Percentiles rank a stretch among this genome's conserved stretches.
Conservation (phyloP, 371 early-diverging fungal species). For the Mortierella sp. region DNA sequence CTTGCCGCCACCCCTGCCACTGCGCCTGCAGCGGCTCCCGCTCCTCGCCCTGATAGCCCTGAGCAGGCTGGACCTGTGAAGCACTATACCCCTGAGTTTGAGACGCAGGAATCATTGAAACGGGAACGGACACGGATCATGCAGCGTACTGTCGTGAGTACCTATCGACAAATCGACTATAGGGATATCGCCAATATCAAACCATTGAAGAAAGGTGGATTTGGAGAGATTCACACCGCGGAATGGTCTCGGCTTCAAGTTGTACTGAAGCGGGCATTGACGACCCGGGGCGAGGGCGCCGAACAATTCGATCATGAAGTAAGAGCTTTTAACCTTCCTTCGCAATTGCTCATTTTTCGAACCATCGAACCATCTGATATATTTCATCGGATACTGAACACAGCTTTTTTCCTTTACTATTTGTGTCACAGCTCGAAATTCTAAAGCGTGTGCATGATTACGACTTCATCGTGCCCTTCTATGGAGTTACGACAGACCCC, state of each 20-base stretch:
- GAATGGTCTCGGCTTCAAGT: conserved; percentile 50
- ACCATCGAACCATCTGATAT: neutral
- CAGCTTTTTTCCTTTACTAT: neutral
- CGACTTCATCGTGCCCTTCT: conserved; percentile 50
- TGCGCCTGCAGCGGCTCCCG: neutral
- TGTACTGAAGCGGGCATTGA: conserved; percentile 40
- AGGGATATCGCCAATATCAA: conserved; percentile 32
- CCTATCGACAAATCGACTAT: conserved; percentile 33
- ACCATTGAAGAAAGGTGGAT: conserved; percentile 48
- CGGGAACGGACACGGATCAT: conserved; percentile 48
- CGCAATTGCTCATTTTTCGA: neutral
- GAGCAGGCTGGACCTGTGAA: conserved; percentile 9
- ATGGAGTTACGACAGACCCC: conserved; percentile 49
- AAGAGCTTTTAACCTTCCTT: neutral
- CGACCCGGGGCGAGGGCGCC: conserved; percentile 25
- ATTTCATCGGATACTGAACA: neutral
- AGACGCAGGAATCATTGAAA: conserved; percentile 44
- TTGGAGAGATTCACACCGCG: conserved; percentile 50
- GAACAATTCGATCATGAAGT: conserved; percentile 54
- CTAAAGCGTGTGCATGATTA: conserved; percentile 53
- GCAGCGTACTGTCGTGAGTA: conserved; percentile 26
- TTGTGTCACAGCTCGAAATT: conserved; percentile 37
- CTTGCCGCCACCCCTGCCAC: neutral
- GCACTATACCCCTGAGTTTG: conserved; percentile 32
- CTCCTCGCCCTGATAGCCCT: neutral